phyloP scores from a whole-genome alignment of 2,329 filamentous ascomycete species.

The Cladosporium sp. region DNA sequence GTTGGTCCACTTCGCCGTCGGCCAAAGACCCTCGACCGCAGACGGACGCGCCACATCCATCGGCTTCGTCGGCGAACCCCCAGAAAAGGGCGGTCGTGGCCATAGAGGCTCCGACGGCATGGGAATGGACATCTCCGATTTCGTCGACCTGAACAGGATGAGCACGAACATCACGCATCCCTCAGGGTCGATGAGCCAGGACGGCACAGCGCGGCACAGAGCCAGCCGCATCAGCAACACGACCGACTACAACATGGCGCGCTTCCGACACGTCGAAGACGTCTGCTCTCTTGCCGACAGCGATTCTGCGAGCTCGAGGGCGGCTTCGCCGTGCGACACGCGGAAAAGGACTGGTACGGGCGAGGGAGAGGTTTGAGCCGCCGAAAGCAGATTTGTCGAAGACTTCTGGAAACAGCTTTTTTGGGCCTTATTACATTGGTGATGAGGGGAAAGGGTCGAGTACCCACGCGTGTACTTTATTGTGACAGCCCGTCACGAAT shows the following conservation, averaged over 20 bases:
- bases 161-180: slow-evolving; percentile 25
- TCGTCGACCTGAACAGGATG: slow-evolving; percentile 25
- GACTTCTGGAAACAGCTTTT: neutral
- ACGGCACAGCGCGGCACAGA: slow-evolving; percentile 8
- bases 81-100: neutral
- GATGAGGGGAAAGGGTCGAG: neutral
- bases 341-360: neutral
- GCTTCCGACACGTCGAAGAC: slow-evolving; percentile 26
- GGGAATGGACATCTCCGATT: slow-evolving; percentile 21
- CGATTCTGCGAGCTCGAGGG: slow-evolving; percentile 9
- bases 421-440: neutral
- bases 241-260: slow-evolving; percentile 23
- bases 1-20: slow-evolving; percentile 32
- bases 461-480: too few relatives aligned
- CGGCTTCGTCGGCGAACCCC: slow-evolving; percentile 20
- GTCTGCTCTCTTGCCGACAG: slow-evolving; percentile 21
- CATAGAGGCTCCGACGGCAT: slow-evolving; percentile 17
- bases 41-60: slow-evolving; percentile 25
- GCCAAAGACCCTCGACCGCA: slow-evolving; percentile 16
- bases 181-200: slow-evolving; percentile 11
- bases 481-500: neutral
- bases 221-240: slow-evolving; percentile 16
- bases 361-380: slow-evolving; percentile 11
- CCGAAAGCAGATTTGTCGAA: neutral
- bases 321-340: slow-evolving; percentile 14